Evolutionary conservation across 192 early-diverging fungal species (phyloP).

Genomic region (Cladochytrium replicatum): DNA sequence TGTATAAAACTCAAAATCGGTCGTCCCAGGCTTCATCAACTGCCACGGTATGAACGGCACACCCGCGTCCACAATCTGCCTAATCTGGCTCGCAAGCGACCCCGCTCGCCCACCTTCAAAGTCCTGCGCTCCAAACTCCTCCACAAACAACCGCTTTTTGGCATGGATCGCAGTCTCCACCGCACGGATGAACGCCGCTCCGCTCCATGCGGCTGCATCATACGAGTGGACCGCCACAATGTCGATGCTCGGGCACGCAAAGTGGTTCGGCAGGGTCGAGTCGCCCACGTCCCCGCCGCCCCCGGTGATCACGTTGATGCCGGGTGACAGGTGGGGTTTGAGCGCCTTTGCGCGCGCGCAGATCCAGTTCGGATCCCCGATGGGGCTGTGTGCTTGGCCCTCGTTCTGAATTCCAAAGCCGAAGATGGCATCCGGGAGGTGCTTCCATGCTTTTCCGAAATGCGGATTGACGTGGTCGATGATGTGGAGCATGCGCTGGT

Average conservation of each 20-base stretch:
- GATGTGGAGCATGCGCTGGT: slow-evolving; percentile 10
- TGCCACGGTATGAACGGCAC: slow-evolving; percentile 15
- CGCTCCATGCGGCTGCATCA: not conserved
- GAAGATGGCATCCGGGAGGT: slow-evolving; percentile 9
- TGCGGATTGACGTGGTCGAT: slow-evolving; percentile 7
- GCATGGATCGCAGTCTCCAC: too few species aligned
- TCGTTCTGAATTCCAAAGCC: slow-evolving; percentile 18
- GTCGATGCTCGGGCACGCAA: slow-evolving; percentile 8
- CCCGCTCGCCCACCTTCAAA: slow-evolving; percentile 1
- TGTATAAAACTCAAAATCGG: slow-evolving; percentile 17
- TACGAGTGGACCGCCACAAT: slow-evolving; percentile 17
- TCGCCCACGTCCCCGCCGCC: slow-evolving; percentile 9
- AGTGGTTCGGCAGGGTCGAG: slow-evolving; percentile 9
- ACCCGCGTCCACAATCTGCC: too few species aligned
- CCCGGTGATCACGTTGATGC: slow-evolving; percentile 10
- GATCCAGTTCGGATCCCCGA: slow-evolving; percentile 14
- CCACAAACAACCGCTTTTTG: too few species aligned
- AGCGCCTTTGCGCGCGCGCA: slow-evolving; percentile 10
- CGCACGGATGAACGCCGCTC: not conserved
- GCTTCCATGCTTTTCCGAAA: slow-evolving; percentile 11
- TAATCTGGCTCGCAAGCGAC: slow-evolving; percentile 7
- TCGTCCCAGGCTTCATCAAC: not conserved
- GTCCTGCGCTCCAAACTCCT: too few species aligned
- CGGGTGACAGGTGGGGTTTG: not conserved
- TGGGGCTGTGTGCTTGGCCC: slow-evolving; percentile 10